Percentiles rank a stretch among this genome's conserved stretches.
Conservation (phyloP, 345 rosid species). For the Sapria himalayana region DNA sequence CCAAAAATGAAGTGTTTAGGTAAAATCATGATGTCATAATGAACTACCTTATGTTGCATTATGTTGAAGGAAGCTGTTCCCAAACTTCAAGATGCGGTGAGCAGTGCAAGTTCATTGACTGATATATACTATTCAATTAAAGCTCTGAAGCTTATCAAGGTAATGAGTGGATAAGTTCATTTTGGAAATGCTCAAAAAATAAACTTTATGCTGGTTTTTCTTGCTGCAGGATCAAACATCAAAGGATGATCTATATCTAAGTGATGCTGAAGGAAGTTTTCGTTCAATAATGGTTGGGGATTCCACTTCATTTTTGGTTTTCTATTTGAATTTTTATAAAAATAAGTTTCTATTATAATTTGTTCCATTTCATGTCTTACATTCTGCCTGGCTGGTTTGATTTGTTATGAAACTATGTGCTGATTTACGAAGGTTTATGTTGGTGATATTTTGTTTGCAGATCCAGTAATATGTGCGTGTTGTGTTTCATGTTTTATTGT, state of each 20-base stretch:
- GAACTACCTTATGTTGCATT: slow-evolving; percentile 3
- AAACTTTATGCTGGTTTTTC: slow-evolving; percentile 3
- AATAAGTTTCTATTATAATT: too few species aligned
- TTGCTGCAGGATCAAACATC: slow-evolving; percentile 41
- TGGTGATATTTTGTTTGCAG: background rate
- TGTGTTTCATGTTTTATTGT: background rate
- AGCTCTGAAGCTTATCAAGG: slow-evolving; percentile 64
- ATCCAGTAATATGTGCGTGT: background rate
- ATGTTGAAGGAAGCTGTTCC: slow-evolving; percentile 33
- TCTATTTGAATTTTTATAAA: too few species aligned
- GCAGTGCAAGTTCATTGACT: slow-evolving; percentile 46
- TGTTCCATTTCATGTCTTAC: too few species aligned
- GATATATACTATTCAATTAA: slow-evolving; percentile 60
- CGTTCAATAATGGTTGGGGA: slow-evolving; percentile 71
- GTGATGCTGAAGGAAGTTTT: slow-evolving; percentile 50
- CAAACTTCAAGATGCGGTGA: slow-evolving; percentile 39
- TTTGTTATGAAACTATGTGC: slow-evolving; percentile 7
- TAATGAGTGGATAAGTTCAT: slow-evolving; percentile 12
- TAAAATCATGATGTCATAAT: background rate
- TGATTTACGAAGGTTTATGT: slow-evolving; percentile 6
- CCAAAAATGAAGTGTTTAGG: background rate
- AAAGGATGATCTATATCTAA: slow-evolving; percentile 36
- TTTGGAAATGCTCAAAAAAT: background rate
- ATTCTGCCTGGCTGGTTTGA: too few species aligned
- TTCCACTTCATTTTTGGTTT: too few species aligned